Evolutionary conservation across 805 yeast species (phyloP), one percentile per base, ranked within the genome.

Genomic region (Komagataella pseudopastoris): DNA sequence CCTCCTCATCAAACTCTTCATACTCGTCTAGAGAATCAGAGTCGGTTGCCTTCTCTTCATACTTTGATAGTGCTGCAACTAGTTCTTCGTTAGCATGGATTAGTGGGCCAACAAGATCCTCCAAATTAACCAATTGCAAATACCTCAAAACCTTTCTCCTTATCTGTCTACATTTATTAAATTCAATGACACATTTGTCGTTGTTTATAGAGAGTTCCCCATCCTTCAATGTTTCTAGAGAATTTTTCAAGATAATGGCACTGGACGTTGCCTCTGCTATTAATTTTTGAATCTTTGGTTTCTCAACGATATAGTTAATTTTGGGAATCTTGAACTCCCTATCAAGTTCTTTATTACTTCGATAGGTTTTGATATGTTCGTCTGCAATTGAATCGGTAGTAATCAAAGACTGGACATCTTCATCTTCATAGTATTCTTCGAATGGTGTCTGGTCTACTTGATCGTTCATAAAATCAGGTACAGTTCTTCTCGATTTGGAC

Each of bases 51-150:
- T 30, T 30, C 8, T 75, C 74, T 53, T 90, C 96, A 63, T 80
- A 90, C 51, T 71, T 67, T 58, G 80, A 78, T 59, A 93, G 74
- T 0, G 89, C 83, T 3, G 70, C 70, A 6, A 93, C 95, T 54
- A 93, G 74, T 63, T 88, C 90, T 59, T 93, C 99, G 63, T 93
- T 93, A 47, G 96, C 95, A 58, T 80, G 83, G 53, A 93, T 79
- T 55, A 93, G 73, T 47, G 88, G 76, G n/a, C 97, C 98, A 55
- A 93, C 67, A 55, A 81, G 85, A 60, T 88, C 96, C 56, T 90
- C 97, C 53, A 81, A 81, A 46, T 87, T 85, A 45, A 89, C 88
- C 50, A 79, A 72, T 66, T 93, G 98, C 56, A 93, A 73, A 63
- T 89, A 89, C 55, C 88, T 71, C 56, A 93, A 71, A 14, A 93